These are phyloP conservation scores for Emericellopsis cladophorae DNA, from an alignment of 2,329 filamentous ascomycete species.

Conservation along the genomic window DNA sequence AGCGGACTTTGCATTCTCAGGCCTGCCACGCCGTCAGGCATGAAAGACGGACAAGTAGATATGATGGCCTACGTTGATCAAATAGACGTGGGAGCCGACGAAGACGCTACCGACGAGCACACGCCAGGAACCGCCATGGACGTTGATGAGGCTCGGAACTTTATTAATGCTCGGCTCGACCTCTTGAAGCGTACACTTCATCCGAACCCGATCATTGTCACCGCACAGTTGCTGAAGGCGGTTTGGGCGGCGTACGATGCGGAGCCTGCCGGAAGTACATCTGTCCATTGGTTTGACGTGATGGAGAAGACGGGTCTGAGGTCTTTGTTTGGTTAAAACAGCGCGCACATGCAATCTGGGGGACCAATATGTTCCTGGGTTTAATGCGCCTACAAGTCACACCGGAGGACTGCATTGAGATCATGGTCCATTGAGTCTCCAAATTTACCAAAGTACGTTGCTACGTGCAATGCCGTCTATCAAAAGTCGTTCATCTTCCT, in stretches of 20 bases:
- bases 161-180: constrained; percentile 22
- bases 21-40: neutral
- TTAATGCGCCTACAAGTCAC: too few relatives aligned
- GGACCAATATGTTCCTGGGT: too few relatives aligned
- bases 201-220: constrained; percentile 27
- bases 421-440: too few relatives aligned
- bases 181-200: constrained; percentile 24
- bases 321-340: constrained; percentile 18
- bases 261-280: constrained; percentile 15
- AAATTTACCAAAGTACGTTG: too few relatives aligned
- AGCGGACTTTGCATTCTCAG: neutral
- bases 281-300: constrained; percentile 29
- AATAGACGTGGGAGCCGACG: constrained; percentile 4
- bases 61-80: constrained; percentile 5
- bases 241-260: constrained; percentile 27
- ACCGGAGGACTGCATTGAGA: too few relatives aligned
- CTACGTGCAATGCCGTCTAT: neutral
- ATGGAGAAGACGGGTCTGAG: constrained; percentile 21
- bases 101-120: neutral
- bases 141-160: constrained; percentile 22
- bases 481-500: constrained; percentile 18
- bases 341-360: too few relatives aligned
- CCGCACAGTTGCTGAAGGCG: constrained; percentile 24
- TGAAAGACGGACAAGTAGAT: constrained; percentile 4
- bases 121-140: constrained; percentile 14